These are phyloP conservation scores for Cryptococcus deneoformans DNA, from an alignment of 1,284 basidiomycete genomes.

Conservation along the genomic window DNA sequence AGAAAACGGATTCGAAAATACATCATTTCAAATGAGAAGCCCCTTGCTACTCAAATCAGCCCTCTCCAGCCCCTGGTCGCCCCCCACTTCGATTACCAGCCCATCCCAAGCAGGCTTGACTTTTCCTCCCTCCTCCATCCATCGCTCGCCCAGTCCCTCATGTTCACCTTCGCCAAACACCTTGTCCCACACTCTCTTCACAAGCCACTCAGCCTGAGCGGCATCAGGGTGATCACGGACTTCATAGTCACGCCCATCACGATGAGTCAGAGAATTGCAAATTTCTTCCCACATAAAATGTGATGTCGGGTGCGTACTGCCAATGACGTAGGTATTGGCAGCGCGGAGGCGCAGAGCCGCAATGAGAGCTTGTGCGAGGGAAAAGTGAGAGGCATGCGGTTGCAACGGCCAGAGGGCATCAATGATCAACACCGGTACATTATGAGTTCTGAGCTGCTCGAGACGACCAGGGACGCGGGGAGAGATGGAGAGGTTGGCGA, in stretches of 20 bases:
- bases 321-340: constrained; percentile 41
- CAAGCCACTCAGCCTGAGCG: constrained; percentile 28
- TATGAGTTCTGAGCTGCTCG: background rate
- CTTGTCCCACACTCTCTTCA: constrained; percentile 22
- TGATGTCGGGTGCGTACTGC: constrained; percentile 46
- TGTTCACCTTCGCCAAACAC: constrained; percentile 11
- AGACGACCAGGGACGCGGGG: constrained; percentile 5
- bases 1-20: too few relatives aligned
- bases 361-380: constrained; percentile 40
- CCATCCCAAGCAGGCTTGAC: constrained; percentile 45
- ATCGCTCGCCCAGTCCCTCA: constrained; percentile 14
- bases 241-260: constrained; percentile 7
- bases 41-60: constrained; percentile 9
- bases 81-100: constrained; percentile 26
- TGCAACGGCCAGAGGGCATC: constrained; percentile 45
- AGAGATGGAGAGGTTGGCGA: background rate
- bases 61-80: constrained; percentile 7
- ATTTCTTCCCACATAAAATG: constrained; percentile 49
- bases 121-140: constrained; percentile 22
- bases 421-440: constrained; percentile 38
- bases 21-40: constrained; percentile 5
- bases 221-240: constrained; percentile 25
- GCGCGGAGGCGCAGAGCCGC: constrained; percentile 38
- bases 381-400: constrained; percentile 44
- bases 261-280: constrained; percentile 20